These are phyloP conservation scores for Cyberlindnera meyerae DNA, from an alignment of 805 yeast species.

Conservation along the genomic window DNA sequence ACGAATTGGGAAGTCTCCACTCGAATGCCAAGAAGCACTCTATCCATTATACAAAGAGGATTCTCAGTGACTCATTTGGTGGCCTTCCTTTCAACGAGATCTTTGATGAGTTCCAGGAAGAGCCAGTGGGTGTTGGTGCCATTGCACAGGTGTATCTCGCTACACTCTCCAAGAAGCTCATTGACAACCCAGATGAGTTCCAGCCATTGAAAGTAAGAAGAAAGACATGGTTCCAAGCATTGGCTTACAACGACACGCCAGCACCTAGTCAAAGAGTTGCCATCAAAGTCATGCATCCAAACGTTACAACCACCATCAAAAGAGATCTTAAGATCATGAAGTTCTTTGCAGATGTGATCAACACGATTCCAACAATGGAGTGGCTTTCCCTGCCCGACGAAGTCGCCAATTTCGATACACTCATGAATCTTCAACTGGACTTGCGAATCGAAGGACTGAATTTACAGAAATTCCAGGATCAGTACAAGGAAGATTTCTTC, in stretches of 20 bases:
- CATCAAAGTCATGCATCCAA: slow-evolving; percentile 88
- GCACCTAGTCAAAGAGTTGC: slow-evolving; percentile 63
- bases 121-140: slow-evolving; percentile 95
- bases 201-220: slow-evolving; percentile 22
- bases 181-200: slow-evolving; percentile 31
- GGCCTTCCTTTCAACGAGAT: slow-evolving; percentile 57
- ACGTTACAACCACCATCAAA: slow-evolving; percentile 62
- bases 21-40: slow-evolving; percentile 79
- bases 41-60: slow-evolving; percentile 50
- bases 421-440: slow-evolving; percentile 89
- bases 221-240: slow-evolving; percentile 13
- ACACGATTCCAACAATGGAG: slow-evolving; percentile 87
- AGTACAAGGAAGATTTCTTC: slow-evolving; percentile 54
- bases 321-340: slow-evolving; percentile 84
- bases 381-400: slow-evolving; percentile 96
- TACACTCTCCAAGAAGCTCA: slow-evolving; percentile 45
- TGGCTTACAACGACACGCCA: slow-evolving; percentile 15
- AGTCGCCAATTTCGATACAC: slow-evolving; percentile 76
- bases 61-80: slow-evolving; percentile 54
- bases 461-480: slow-evolving; percentile 61
- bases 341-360: slow-evolving; percentile 67
- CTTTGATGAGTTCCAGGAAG: slow-evolving; percentile 70
- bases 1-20: slow-evolving; percentile 71
- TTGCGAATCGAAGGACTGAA: slow-evolving; percentile 86
- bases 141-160: slow-evolving; percentile 94